A percentile compares a stretch with the other conserved stretches of the same genome.
Evolutionary conservation across 306 rosid genomes (phyloP).

Genomic region (Cotoneaster glaucophyllus): DNA sequence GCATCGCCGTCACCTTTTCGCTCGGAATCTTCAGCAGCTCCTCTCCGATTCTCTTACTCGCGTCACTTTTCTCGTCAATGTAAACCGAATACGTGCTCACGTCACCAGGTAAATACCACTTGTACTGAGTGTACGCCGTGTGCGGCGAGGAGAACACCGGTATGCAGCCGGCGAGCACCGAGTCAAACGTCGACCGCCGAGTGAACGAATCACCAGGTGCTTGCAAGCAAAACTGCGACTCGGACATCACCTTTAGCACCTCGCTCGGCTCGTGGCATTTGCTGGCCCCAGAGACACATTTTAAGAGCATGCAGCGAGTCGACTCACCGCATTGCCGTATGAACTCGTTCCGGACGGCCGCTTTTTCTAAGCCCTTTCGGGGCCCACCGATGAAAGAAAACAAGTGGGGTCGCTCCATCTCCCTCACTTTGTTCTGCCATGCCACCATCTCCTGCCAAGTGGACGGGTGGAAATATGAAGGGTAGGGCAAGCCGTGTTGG

Average conservation of each 20-base stretch:
- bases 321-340: constrained; percentile 4
- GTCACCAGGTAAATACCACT: constrained; percentile 2
- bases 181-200: neutral
- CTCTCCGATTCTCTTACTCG: constrained; percentile 5
- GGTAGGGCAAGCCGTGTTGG: constrained; percentile 73
- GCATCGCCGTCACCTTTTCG: neutral
- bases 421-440: constrained; percentile 41
- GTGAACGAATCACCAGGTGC: neutral
- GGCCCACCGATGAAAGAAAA: constrained; percentile 12
- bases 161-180: neutral
- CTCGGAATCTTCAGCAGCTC: neutral
- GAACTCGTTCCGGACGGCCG: neutral
- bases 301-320: neutral
- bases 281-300: neutral
- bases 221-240: neutral
- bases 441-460: constrained; percentile 13
- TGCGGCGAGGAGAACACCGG: constrained; percentile 11
- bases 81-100: neutral
- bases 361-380: constrained; percentile 4
- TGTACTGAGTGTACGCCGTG: constrained; percentile 13
- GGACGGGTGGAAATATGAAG: constrained; percentile 73
- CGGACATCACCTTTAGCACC: neutral
- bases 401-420: neutral
- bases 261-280: constrained; percentile 4
- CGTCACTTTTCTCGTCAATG: constrained; percentile 5